phyloP scores from a whole-genome alignment of 768 basidiomycete species.

The Mrakia frigida region DNA sequence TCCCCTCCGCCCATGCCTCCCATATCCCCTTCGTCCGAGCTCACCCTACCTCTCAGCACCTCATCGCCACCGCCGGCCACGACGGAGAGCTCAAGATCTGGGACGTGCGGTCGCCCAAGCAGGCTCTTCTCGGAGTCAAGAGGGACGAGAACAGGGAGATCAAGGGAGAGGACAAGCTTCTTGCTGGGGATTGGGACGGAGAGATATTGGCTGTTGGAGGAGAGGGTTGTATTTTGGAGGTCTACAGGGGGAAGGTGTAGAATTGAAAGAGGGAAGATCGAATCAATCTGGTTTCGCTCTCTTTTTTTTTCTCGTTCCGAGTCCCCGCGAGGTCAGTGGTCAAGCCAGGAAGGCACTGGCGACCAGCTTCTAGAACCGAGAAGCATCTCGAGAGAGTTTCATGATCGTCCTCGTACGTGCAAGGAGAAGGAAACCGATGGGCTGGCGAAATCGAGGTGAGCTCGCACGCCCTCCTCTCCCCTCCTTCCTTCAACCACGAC shows the following conservation, averaged over 20 bases:
- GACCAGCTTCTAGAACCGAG: too few species aligned
- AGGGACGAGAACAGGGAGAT: constrained; percentile 47
- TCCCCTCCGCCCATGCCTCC: constrained; percentile 48
- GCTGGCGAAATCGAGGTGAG: too few species aligned
- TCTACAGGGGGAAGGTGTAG: constrained; percentile 29
- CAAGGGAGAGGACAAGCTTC: constrained; percentile 45
- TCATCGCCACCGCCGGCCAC: constrained; percentile 67
- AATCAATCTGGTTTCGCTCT: too few species aligned
- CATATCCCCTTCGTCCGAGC: constrained; percentile 62
- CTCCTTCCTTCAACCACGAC: too few species aligned
- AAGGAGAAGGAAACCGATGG: too few species aligned
- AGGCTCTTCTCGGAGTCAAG: constrained; percentile 62
- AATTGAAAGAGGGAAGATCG: too few species aligned
- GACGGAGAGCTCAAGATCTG: constrained; percentile 72
- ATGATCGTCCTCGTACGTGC: too few species aligned
- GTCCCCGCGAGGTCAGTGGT: too few species aligned
- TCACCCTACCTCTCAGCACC: constrained; percentile 50
- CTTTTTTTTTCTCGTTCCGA: too few species aligned
- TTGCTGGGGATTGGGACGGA: constrained; percentile 49
- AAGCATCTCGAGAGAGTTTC: too few species aligned
- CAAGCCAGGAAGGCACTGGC: too few species aligned
- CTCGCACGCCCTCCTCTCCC: too few species aligned
- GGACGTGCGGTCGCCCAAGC: constrained; percentile 67
- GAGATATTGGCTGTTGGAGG: constrained; percentile 47
- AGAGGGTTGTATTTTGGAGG: constrained; percentile 46